These are phyloP conservation scores for Cladophialophora exuberans DNA, from an alignment of 2,329 filamentous ascomycete species.

Conservation along the genomic window DNA sequence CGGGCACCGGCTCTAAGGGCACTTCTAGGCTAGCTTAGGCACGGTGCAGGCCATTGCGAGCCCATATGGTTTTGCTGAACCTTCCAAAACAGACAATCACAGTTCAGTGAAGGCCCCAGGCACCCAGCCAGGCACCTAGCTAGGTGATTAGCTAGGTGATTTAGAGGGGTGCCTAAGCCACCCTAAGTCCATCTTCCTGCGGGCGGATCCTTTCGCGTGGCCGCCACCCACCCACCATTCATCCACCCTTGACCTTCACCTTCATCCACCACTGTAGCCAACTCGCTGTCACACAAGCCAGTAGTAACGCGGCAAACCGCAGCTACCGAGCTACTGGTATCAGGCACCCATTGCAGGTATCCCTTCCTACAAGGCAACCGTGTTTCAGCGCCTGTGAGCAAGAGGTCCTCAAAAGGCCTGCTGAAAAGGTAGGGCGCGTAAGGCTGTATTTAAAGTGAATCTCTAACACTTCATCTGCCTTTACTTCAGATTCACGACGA, in stretches of 20 bases:
- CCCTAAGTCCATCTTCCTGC: not conserved
- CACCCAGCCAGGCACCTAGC: not conserved
- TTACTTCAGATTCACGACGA: too few relatives aligned
- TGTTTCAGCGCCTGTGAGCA: not conserved
- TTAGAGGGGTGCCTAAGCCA: too few relatives aligned
- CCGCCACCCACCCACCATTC: slow-evolving; percentile 12
- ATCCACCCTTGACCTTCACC: not conserved
- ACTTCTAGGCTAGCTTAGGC: not conserved
- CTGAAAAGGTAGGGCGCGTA: too few relatives aligned
- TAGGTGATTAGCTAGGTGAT: too few relatives aligned
- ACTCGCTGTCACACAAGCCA: too few relatives aligned
- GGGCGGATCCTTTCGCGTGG: slow-evolving; percentile 8
- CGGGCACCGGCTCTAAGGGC: not conserved
- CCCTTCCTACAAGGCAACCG: not conserved
- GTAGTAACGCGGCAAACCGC: too few relatives aligned
- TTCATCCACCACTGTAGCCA: too few relatives aligned
- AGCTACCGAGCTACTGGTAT: not conserved
- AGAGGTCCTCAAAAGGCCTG: not conserved
- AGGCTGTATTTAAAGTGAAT: too few relatives aligned
- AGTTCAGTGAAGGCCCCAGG: not conserved
- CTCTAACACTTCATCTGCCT: too few relatives aligned
- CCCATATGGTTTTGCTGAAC: not conserved
- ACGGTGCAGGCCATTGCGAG: not conserved
- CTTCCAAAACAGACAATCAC: not conserved
- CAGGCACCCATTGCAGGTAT: not conserved